phyloP scores from a whole-genome alignment of 2,329 filamentous ascomycete genomes.

The Podosphaera xanthii region DNA sequence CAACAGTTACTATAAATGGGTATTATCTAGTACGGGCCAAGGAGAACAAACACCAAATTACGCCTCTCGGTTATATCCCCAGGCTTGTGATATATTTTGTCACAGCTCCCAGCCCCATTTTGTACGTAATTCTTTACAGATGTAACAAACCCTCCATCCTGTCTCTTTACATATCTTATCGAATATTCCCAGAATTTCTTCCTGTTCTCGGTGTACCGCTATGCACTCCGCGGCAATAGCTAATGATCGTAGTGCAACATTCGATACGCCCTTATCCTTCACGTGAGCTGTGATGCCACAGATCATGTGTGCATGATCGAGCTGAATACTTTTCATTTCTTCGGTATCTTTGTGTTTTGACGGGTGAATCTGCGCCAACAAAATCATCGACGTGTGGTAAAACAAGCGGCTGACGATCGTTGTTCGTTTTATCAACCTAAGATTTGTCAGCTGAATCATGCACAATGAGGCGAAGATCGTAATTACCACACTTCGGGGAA shows the following conservation, averaged over 20 bases:
- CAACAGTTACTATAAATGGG: too few species aligned
- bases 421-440: slow-evolving; percentile 58
- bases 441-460: slow-evolving; percentile 9
- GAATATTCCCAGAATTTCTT: slow-evolving; percentile 59
- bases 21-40: too few species aligned
- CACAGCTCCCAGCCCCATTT: slow-evolving; percentile 47
- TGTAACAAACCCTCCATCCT: slow-evolving; percentile 52
- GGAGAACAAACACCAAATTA: neutral
- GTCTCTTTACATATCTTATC: slow-evolving; percentile 52
- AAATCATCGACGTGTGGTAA: slow-evolving; percentile 67
- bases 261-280: slow-evolving; percentile 57
- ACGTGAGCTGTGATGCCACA: slow-evolving; percentile 77
- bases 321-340: slow-evolving; percentile 47
- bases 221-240: slow-evolving; percentile 57
- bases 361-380: slow-evolving; percentile 63
- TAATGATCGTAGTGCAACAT: slow-evolving; percentile 57
- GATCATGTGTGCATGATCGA: slow-evolving; percentile 59
- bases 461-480: neutral
- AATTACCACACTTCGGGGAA: slow-evolving; percentile 72
- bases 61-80: neutral
- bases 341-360: slow-evolving; percentile 29
- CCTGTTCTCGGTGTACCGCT: slow-evolving; percentile 45
- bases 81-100: neutral
- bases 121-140: slow-evolving; percentile 50
- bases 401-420: slow-evolving; percentile 67